Evolutionary conservation across 1,284 basidiomycete genomes (phyloP).

Genomic region (Fomitopsis schrenkii): DNA sequence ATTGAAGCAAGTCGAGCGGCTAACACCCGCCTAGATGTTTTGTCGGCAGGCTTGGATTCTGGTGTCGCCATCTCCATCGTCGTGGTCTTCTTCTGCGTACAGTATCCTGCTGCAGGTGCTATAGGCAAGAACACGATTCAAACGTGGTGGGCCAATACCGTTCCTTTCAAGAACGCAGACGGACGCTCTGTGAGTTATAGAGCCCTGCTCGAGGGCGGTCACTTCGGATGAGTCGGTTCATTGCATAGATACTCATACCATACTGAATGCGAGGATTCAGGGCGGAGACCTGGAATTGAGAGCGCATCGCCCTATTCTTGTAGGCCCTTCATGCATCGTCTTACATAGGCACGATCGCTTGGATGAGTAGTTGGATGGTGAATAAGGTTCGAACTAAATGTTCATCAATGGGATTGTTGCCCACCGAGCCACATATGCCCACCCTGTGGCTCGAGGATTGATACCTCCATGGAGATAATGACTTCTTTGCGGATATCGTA

Average conservation of each 20-base stretch:
- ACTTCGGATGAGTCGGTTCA: slow-evolving; percentile 33
- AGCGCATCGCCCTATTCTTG: too few relatives aligned
- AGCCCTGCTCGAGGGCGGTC: slow-evolving; percentile 25
- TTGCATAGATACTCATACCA: too few relatives aligned
- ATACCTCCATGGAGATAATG: background rate
- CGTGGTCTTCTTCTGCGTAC: slow-evolving; percentile 64
- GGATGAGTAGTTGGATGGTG: too few relatives aligned
- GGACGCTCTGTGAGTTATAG: slow-evolving; percentile 27
- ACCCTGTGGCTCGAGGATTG: too few relatives aligned
- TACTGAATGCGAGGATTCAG: too few relatives aligned
- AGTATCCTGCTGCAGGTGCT: slow-evolving; percentile 57
- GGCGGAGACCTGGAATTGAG: too few relatives aligned
- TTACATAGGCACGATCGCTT: too few relatives aligned
- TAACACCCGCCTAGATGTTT: slow-evolving; percentile 33
- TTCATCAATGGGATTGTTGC: too few relatives aligned
- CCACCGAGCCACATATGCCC: too few relatives aligned
- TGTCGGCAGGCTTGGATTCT: slow-evolving; percentile 57
- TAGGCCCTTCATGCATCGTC: too few relatives aligned
- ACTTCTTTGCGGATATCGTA: background rate
- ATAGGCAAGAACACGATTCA: slow-evolving; percentile 55
- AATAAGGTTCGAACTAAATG: too few relatives aligned
- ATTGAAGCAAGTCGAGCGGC: background rate
- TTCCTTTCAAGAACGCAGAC: slow-evolving; percentile 42
- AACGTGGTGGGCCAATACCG: slow-evolving; percentile 72
- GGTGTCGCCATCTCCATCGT: slow-evolving; percentile 57